Evolutionary conservation across 192 early-diverging fungal species (phyloP).

Genomic region (Coemansia sp.): DNA sequence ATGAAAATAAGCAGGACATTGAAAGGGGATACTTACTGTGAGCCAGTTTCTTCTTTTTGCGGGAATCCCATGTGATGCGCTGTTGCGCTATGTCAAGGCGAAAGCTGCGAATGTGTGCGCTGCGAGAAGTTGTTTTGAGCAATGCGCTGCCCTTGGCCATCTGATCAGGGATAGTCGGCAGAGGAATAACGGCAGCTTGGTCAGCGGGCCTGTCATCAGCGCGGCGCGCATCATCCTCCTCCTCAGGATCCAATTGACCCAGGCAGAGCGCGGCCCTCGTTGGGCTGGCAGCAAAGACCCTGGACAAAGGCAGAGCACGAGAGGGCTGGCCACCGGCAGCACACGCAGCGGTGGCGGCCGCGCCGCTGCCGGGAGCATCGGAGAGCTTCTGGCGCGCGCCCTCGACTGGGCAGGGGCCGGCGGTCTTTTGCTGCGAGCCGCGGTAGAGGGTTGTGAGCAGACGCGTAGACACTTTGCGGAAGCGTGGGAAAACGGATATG

Average conservation of each 20-base stretch:
- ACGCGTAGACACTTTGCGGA: conserved; percentile 37
- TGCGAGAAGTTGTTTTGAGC: conserved; percentile 47
- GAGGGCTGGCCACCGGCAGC: not conserved
- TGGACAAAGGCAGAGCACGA: not conserved
- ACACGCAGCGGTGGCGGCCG: not conserved
- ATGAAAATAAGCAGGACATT: not conserved
- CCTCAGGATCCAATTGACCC: conserved; percentile 12
- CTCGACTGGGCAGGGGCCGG: conserved; percentile 17
- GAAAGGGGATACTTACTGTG: conserved; percentile 37
- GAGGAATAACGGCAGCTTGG: conserved; percentile 5
- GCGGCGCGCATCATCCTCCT: conserved; percentile 9
- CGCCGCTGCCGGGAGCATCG: not conserved
- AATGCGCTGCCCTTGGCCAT: conserved; percentile 44
- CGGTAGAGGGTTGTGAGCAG: conserved; percentile 29
- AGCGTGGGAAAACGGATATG: conserved; percentile 38
- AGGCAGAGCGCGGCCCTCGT: conserved; percentile 36
- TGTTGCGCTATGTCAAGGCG: conserved; percentile 54
- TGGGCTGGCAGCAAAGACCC: conserved; percentile 25
- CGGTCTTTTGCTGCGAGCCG: conserved; percentile 20
- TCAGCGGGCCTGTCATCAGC: conserved; percentile 14
- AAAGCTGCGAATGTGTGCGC: conserved; percentile 46
- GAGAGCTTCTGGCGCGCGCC: conserved; percentile 6
- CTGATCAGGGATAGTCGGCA: conserved; percentile 33
- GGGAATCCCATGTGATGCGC: conserved; percentile 54
- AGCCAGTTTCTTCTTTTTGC: conserved; percentile 53